Conservation (phyloP, 192 early-diverging fungal species). For the Podila epigama region DNA sequence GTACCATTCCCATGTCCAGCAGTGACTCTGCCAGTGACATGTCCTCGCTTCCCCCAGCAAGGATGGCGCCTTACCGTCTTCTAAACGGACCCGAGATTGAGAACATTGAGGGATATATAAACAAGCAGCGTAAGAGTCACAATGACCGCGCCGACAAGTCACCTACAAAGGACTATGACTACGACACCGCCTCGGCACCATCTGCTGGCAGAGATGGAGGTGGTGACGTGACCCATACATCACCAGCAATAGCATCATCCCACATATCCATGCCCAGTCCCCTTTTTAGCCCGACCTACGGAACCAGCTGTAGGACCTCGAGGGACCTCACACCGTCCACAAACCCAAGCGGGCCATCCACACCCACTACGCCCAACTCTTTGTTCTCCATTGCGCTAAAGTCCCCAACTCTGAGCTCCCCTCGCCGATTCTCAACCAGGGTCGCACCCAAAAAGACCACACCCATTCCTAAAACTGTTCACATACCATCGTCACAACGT, state of each 20-base stretch:
- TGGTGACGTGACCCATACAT: no score
- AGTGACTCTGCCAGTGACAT: neutral
- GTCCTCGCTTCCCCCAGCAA: neutral
- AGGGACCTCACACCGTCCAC: neutral
- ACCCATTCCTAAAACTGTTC: neutral
- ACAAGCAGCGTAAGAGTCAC: neutral
- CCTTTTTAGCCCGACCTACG: neutral
- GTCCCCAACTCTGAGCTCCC: neutral
- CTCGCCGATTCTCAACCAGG: neutral
- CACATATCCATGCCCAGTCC: neutral
- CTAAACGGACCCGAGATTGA: conserved; percentile 17
- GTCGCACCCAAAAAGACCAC: neutral
- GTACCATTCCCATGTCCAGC: neutral
- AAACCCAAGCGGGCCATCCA: neutral
- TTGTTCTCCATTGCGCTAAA: neutral
- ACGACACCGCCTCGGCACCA: neutral
- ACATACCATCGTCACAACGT: no score
- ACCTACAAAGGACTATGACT: neutral
- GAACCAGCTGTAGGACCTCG: conserved; percentile 6
- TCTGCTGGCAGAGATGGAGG: no score
- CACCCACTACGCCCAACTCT: neutral
- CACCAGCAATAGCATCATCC: no score
- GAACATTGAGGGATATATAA: conserved; percentile 12
- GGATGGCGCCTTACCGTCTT: neutral
- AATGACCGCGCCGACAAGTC: no score